Conservation (phyloP, 2,329 filamentous ascomycete genomes). For the Fusarium illudens region DNA sequence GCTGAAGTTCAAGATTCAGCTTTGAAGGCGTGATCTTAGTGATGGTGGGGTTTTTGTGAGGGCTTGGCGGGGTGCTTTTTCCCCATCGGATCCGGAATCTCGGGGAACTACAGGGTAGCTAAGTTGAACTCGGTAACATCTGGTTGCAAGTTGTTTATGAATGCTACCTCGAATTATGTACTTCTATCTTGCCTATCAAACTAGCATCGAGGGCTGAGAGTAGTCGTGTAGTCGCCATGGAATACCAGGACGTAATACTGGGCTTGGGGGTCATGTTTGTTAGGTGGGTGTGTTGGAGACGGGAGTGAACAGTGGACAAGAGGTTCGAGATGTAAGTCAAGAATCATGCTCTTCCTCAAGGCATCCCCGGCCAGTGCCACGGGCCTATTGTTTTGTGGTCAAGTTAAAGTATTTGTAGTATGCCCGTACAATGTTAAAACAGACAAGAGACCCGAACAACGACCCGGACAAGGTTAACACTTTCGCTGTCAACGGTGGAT, state of each 20-base stretch:
- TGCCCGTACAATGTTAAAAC: no score
- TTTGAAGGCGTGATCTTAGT: background rate
- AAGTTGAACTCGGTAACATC: background rate
- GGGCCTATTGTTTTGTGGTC: no score
- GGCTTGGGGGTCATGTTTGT: no score
- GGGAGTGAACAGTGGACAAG: no score
- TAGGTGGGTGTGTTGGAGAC: no score
- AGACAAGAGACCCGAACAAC: background rate
- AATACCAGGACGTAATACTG: no score
- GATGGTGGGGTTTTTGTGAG: constrained; percentile 13
- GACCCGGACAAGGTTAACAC: no score
- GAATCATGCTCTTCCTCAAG: no score
- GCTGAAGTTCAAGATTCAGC: background rate
- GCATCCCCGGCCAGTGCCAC: no score
- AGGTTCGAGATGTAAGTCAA: no score
- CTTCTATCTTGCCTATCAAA: background rate
- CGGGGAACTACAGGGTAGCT: constrained; percentile 28
- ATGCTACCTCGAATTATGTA: background rate
- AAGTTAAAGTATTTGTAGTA: no score
- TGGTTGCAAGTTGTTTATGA: background rate
- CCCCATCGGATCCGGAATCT: constrained; percentile 8
- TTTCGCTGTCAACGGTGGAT: background rate
- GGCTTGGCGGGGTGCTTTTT: constrained; percentile 29
- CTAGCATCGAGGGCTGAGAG: no score
- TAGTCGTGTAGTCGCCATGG: background rate